phyloP scores from a whole-genome alignment of 2,329 filamentous ascomycete species.

The Emergomyces africanus region DNA sequence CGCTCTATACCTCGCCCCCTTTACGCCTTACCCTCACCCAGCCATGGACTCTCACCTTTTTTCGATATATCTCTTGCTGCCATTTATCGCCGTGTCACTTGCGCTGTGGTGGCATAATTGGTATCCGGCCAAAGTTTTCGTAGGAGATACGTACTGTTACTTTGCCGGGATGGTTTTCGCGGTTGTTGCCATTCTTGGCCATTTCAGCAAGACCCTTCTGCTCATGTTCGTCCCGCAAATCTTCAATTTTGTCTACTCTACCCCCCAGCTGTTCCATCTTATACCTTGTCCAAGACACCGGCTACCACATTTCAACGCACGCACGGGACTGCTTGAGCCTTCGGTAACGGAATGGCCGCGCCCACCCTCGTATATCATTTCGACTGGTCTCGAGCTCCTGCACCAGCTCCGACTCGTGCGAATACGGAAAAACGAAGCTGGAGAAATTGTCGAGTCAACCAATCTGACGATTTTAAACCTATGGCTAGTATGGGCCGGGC shows the following conservation, averaged over 20 bases:
- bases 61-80: conserved; percentile 85
- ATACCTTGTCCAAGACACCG: conserved; percentile 89
- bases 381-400: conserved; percentile 53
- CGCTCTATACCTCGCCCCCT: conserved; percentile 61
- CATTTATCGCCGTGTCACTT: conserved; percentile 83
- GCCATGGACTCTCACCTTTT: conserved; percentile 94
- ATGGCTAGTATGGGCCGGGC: conserved; percentile 92
- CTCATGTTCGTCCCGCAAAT: conserved; percentile 86
- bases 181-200: conserved; percentile 88
- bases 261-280: conserved; percentile 78
- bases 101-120: conserved; percentile 86
- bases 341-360: conserved; percentile 66
- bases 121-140: conserved; percentile 91
- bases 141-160: conserved; percentile 98
- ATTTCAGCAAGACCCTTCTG: conserved; percentile 94
- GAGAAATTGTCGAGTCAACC: conserved; percentile 62
- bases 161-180: conserved; percentile 99
- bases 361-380: conserved; percentile 56
- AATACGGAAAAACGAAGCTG: conserved; percentile 53
- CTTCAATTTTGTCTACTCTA: conserved; percentile 92
- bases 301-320: conserved; percentile 74
- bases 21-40: conserved; percentile 74
- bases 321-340: conserved; percentile 73
- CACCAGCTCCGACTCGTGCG: conserved; percentile 55
- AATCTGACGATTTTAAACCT: conserved; percentile 93